Evolutionary conservation across 2,329 filamentous ascomycete species (phyloP).

Genomic region (Berkeleyomyces rouxiae): DNA sequence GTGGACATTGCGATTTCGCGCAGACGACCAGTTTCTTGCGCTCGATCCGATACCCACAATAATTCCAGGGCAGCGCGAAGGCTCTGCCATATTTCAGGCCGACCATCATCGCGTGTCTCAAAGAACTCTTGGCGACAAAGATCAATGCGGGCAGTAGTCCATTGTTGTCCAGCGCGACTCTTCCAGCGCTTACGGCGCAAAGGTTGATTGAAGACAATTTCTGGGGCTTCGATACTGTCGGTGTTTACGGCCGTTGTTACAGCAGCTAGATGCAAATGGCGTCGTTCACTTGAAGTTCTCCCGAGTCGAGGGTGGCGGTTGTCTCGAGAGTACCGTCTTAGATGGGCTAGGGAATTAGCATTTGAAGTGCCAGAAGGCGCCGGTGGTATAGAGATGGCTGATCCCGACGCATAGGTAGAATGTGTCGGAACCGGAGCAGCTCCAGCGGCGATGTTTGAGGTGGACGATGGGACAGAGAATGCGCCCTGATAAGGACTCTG

Average conservation of each 20-base stretch:
- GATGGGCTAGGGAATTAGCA: background rate
- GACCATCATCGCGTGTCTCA: slow-evolving; percentile 69
- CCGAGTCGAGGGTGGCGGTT: background rate
- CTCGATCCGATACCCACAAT: slow-evolving; percentile 39
- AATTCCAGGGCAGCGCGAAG: slow-evolving; percentile 51
- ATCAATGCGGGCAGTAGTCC: slow-evolving; percentile 53
- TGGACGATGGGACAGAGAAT: background rate
- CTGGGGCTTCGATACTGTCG: background rate
- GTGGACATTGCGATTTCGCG: slow-evolving; percentile 34
- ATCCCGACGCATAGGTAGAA: background rate
- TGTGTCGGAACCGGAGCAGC: background rate
- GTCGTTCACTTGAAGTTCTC: background rate
- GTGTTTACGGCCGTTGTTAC: background rate
- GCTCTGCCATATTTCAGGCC: slow-evolving; percentile 64
- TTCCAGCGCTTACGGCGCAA: slow-evolving; percentile 48
- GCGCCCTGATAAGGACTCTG: background rate
- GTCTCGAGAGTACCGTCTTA: background rate
- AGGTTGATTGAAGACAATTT: slow-evolving; percentile 43
- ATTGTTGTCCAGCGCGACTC: slow-evolving; percentile 29
- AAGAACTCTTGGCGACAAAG: slow-evolving; percentile 71
- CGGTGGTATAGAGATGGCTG: background rate
- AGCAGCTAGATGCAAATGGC: background rate
- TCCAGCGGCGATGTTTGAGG: background rate
- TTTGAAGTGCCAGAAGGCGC: background rate
- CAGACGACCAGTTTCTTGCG: slow-evolving; percentile 22